Evolutionary conservation across 2,329 filamentous ascomycete species (phyloP), one percentile per base, ranked within the genome.

Genomic region (Cladobotryum mycophilum): DNA sequence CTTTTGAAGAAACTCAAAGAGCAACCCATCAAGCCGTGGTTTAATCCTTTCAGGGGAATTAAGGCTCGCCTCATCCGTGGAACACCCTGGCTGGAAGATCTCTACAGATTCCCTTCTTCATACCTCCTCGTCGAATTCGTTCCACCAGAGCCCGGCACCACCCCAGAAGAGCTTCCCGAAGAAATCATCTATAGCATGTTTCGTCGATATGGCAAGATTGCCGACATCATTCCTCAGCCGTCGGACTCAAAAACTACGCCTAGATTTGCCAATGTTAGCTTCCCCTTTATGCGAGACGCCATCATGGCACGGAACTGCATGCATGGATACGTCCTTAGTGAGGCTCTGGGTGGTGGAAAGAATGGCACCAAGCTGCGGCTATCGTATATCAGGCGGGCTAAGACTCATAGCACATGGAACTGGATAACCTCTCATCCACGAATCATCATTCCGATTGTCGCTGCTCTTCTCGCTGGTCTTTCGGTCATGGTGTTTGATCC

Each of bases 401-500:
- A 90, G 60, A 74, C 81, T 1, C 83, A 89, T 55, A 89, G 85
- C 72, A 81, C 95, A 50, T 87, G 87, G 74, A 88, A 95, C 56
- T 97, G 90, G 91, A 68, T 97, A 25, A 76, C 87, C 9, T 87
- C 73, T 52, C 93, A 99, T 61, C 91, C 92, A 1, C 80, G 90
- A 45, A 88, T 97, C 42, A 87, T 95, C 22, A 85, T 99, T 43
- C 92, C 93, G 1, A 70, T 87, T 1, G 48, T 96, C 2, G 89
- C 89, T 14, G 92, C 90, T 1, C 70, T 97, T 3, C 65, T 96
- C 30, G 90, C 91, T 0, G 84, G 86, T 34, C 73, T 93, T 44
- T 95, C 91, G 0, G 89, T 96, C 17, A 82, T 88, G 1, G 76
- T 97, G 7, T 97, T 99, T 61, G 93, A 99, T 60, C 93, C 93